Percentiles rank a stretch among this genome's conserved stretches.
Conservation (phyloP, 2,329 filamentous ascomycete genomes). For the Neonectria coccinea region DNA sequence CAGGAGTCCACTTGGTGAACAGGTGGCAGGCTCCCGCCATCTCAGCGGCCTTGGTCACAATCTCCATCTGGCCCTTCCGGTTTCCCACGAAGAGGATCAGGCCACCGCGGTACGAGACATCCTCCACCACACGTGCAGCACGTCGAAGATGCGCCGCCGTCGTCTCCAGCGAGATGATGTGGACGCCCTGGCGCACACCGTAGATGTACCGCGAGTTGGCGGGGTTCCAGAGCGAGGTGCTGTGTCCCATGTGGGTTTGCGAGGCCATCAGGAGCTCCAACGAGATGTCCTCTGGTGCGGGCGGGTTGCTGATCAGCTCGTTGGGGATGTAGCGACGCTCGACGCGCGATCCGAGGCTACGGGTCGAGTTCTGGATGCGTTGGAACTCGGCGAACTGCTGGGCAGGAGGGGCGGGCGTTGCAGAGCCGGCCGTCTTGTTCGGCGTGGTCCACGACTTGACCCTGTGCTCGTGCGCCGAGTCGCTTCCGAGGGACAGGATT, state of each 20-base stretch:
- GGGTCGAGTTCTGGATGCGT: conserved; percentile 57
- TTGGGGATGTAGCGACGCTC: conserved; percentile 72
- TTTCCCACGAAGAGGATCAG: conserved; percentile 93
- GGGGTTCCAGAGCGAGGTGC: conserved; percentile 93
- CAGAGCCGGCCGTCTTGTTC: conserved; percentile 49
- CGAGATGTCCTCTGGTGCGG: conserved; percentile 81
- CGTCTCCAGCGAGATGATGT: conserved; percentile 92
- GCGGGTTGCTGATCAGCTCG: conserved; percentile 77
- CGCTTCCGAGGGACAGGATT: conserved; percentile 50
- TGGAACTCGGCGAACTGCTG: conserved; percentile 56
- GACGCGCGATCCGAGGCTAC: conserved; percentile 61
- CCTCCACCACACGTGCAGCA: conserved; percentile 90
- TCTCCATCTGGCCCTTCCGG: conserved; percentile 81
- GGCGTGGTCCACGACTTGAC: conserved; percentile 50
- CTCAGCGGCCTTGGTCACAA: conserved; percentile 84
- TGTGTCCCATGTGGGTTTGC: conserved; percentile 90
- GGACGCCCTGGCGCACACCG: conserved; percentile 86
- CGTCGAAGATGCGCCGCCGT: conserved; percentile 92
- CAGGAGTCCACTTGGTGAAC: conserved; percentile 93
- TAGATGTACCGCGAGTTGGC: conserved; percentile 94
- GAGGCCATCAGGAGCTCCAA: conserved; percentile 91
- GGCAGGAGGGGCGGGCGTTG: conserved; percentile 51
- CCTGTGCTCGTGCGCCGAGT: conserved; percentile 51
- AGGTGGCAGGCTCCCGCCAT: conserved; percentile 85
- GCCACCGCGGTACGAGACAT: conserved; percentile 84